Evolutionary conservation across 78 protist genomes (phyloP), one percentile per base, ranked within the genome.

Genomic region (Neovahlkampfia damariscottae): DNA sequence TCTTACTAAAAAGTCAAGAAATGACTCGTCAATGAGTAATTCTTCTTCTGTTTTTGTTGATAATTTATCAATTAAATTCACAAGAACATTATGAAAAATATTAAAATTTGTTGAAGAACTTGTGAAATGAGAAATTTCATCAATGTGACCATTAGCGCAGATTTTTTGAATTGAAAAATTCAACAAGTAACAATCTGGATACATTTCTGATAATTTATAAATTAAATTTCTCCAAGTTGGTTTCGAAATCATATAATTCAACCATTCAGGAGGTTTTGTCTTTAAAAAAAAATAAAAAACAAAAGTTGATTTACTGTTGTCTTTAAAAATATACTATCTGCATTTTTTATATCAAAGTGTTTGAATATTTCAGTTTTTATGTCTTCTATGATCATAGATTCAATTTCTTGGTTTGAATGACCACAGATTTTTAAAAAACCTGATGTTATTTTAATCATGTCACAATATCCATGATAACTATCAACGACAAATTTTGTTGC

Each of bases 261-360:
- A n/a, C 77, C 77, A 73, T 40, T 1, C 2, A 3, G 77, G 67
- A 2, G 77, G 9, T 10, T 38, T 58, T n/a, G n/a, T n/a, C 77
- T 69, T 37, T 4, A 5, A 73, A 50, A 50, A 19, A n/a, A n/a
- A 50, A 19, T 50, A n/a, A 19, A 19, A n/a, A 19, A 50, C 19
- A 19, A 50, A n/a, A n/a, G 19, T 19, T 19, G 19, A 50, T 19
- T n/a, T n/a, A 50, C 62, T n/a, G 19, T 50, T 50, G 62, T n/a
- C 34, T 19, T 19, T n/a, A 19, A 50, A 50, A 50, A 50, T 50
- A 50, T 50, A 19, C 34, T 19, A 19, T 50, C 62, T n/a, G 62
- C 62, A 19, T 50, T 50, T 50, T 50, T 19, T 19, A 19, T n/a
- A 19, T 50, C 62, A 50, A 50, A 50, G 19, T 50, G 62, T 50